Evolutionary conservation across 2,329 filamentous ascomycete species (phyloP), one percentile per base, ranked within the genome.

Genomic region (Pseudocercospora fuligena): DNA sequence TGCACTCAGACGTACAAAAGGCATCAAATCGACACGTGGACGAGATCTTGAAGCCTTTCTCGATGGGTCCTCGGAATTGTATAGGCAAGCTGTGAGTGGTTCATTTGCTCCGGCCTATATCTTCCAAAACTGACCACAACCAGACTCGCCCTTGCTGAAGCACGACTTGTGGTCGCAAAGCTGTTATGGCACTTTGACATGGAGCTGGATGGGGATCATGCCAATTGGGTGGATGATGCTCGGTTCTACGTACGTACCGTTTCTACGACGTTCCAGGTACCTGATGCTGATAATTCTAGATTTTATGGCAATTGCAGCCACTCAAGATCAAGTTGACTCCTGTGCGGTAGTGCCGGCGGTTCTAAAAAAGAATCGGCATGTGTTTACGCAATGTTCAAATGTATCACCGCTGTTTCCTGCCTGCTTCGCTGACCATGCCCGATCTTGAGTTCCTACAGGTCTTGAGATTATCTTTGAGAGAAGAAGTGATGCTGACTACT

Each of bases 41-140:
- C 27, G 75, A 77, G 21, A 73, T 76, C 27, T 47, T 74, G 47
- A 72, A 75, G 64, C 74, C 75, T 1, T 78, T 78, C 66, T 69
- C 67, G 23, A 54, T 72, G 60, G 74, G 74, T 1, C 72, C 73
- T n/a, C 69, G 73, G 33, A 74, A 75, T 51, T 76, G 74, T 63
- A 63, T 76, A 16, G 74, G 74, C 21, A 74, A 73, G 69, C 51
- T 70, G 64, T 69, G 51, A 63, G 67, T 69, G 6, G 25, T 21
- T 9, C 5, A 3, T 43, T 3, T 23, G n/a, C 27, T 27, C 6
- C 3, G 6, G 3, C 36, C n/a, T 40, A 5, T 16, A n/a, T 1
- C 6, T 16, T 14, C 14, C 1, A 53, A 27, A 5, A 25, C 51
- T 56, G 51, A 56, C 27, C 16, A 2, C 1, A 5, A 6, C 1